Conservation (phyloP, 2,329 filamentous ascomycete genomes). For the Purpureocillium takamizusanense region DNA sequence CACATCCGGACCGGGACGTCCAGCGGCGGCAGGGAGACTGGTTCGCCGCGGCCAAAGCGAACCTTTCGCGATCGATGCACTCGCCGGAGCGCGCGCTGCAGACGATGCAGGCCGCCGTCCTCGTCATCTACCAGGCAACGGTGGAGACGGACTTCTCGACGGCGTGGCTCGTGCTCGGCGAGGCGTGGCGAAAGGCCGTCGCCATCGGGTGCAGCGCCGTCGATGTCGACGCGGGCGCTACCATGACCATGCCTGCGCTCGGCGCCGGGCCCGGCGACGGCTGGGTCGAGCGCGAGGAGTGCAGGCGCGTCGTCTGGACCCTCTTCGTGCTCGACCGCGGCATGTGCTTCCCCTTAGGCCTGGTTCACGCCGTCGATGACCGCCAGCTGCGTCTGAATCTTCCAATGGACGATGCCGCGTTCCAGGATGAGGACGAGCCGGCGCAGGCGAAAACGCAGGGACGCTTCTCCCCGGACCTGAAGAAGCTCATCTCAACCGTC, state of each 20-base stretch:
- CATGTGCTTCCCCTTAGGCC: constrained; percentile 14
- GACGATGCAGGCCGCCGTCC: constrained; percentile 11
- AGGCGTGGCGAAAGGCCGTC: constrained; percentile 15
- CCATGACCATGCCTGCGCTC: constrained; percentile 5
- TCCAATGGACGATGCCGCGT: constrained; percentile 11
- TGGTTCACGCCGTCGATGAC: constrained; percentile 15
- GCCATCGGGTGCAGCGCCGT: constrained; percentile 9
- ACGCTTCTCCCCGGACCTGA: constrained; percentile 7
- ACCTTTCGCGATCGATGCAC: constrained; percentile 9
- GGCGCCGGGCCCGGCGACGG: constrained; percentile 1
- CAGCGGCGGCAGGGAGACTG: constrained; percentile 10
- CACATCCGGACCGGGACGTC: constrained; percentile 10
- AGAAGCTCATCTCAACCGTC: constrained; percentile 9
- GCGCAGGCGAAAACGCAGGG: no score
- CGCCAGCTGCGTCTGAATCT: constrained; percentile 11
- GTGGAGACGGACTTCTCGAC: constrained; percentile 10
- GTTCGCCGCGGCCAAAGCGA: constrained; percentile 10
- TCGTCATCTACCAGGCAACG: constrained; percentile 12
- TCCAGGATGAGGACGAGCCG: constrained; percentile 6
- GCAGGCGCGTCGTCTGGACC: constrained; percentile 11
- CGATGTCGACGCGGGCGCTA: constrained; percentile 7
- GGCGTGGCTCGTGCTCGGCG: constrained; percentile 11
- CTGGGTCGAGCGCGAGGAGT: constrained; percentile 13
- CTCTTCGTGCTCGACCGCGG: constrained; percentile 15
- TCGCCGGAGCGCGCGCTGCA: constrained; percentile 8